A percentile compares a stretch with the other conserved stretches of the same genome.
Conservation (phyloP, 768 basidiomycete species). For the Xerocomellus dryophilus region DNA sequence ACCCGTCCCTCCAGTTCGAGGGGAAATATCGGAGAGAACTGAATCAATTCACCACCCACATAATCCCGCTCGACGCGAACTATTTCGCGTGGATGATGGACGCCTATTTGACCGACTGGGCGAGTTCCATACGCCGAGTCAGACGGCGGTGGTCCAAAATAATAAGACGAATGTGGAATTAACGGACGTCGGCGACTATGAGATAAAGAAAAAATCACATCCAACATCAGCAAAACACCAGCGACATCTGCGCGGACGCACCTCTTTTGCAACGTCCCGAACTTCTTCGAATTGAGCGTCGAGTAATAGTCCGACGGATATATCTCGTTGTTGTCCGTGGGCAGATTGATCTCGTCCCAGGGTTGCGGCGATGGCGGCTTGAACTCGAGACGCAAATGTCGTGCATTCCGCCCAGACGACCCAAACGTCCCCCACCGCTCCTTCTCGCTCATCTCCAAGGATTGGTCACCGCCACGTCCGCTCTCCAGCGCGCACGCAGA, state of each 20-base stretch:
- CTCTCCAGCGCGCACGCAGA: constrained; percentile 14
- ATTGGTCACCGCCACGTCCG: constrained; percentile 3
- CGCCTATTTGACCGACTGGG: constrained; percentile 81
- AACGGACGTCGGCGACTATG: constrained; percentile 39
- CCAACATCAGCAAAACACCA: background rate
- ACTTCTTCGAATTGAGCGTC: constrained; percentile 42
- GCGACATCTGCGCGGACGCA: constrained; percentile 26
- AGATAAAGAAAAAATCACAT: constrained; percentile 26
- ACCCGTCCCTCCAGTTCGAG: constrained; percentile 93
- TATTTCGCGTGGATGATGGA: constrained; percentile 89
- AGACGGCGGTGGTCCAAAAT: constrained; percentile 75
- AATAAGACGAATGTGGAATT: constrained; percentile 80
- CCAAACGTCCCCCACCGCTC: constrained; percentile 23
- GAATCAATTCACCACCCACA: constrained; percentile 81
- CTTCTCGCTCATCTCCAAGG: constrained; percentile 26
- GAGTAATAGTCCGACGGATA: constrained; percentile 40
- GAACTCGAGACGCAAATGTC: constrained; percentile 50
- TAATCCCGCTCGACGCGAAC: constrained; percentile 93
- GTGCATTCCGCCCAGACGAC: constrained; percentile 28
- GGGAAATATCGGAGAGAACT: constrained; percentile 87
- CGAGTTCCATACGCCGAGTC: constrained; percentile 77
- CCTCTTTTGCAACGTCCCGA: constrained; percentile 43
- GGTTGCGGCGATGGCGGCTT: constrained; percentile 56
- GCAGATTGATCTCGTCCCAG: constrained; percentile 61
- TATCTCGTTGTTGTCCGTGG: constrained; percentile 37